Conservation (phyloP, 495 filamentous ascomycete genomes). For the Durotheca rogersii region DNA sequence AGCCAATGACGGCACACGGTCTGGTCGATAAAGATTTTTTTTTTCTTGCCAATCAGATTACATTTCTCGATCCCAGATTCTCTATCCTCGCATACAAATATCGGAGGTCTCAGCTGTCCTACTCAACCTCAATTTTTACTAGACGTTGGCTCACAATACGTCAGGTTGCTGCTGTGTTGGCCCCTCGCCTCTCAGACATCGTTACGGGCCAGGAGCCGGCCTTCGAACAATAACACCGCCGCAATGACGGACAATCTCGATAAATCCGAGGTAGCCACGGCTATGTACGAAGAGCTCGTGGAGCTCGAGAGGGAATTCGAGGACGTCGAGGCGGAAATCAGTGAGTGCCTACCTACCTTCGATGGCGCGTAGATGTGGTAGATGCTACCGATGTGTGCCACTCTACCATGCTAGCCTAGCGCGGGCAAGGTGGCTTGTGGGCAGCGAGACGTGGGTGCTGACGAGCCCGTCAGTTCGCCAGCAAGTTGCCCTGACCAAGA, state of each 20-base stretch:
- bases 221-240: constrained; percentile 3
- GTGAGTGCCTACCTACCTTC: constrained; percentile 55
- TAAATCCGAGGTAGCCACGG: constrained; percentile 44
- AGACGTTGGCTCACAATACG: background rate
- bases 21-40: constrained; percentile 29
- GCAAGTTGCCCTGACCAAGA: constrained; percentile 50
- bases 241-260: constrained; percentile 47
- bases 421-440: background rate
- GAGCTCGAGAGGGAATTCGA: constrained; percentile 71
- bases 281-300: constrained; percentile 58
- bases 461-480: no score
- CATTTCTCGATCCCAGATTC: no score
- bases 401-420: no score
- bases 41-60: constrained; percentile 7
- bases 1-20: constrained; percentile 19
- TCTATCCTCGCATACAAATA: no score
- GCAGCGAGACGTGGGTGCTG: no score
- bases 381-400: no score
- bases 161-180: background rate
- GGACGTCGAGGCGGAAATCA: constrained; percentile 65
- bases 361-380: no score
- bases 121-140: background rate
- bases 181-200: background rate
- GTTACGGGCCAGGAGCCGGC: background rate
- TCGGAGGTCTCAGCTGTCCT: constrained; percentile 6